phyloP scores from a whole-genome alignment of 495 filamentous ascomycete genomes.

The Aspergillus kassunensis region DNA sequence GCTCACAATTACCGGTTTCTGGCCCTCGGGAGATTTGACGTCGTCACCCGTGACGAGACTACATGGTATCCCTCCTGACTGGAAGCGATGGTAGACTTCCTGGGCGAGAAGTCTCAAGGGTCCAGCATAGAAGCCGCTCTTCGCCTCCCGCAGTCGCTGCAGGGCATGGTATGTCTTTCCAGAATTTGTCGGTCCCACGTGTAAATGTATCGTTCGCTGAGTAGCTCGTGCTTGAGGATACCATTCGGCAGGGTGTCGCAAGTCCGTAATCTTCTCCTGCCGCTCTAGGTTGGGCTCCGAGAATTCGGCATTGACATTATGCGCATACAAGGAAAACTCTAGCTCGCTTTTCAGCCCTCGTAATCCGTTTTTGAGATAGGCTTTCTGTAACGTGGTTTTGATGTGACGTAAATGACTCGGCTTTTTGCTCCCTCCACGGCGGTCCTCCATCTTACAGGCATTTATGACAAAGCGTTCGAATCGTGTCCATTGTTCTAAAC shows the following conservation, averaged over 20 bases:
- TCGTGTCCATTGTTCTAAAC: too few relatives aligned
- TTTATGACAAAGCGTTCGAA: constrained; percentile 37
- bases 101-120: constrained; percentile 88
- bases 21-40: constrained; percentile 52
- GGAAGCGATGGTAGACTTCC: constrained; percentile 82
- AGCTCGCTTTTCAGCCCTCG: constrained; percentile 52
- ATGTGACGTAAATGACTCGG: constrained; percentile 21
- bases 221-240: constrained; percentile 74
- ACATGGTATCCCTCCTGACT: constrained; percentile 66
- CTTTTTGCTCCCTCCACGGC: too few relatives aligned
- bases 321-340: constrained; percentile 55
- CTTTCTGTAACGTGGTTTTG: constrained; percentile 46
- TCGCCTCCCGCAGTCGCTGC: constrained; percentile 72
- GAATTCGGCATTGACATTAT: constrained; percentile 39
- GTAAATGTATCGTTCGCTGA: constrained; percentile 81
- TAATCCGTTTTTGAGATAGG: constrained; percentile 48
- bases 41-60: constrained; percentile 92
- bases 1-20: constrained; percentile 56
- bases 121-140: constrained; percentile 83
- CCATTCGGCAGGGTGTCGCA: constrained; percentile 86
- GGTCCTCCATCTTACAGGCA: constrained; percentile 29
- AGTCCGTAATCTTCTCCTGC: constrained; percentile 67
- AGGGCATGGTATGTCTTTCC: constrained; percentile 97
- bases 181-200: constrained; percentile 97
- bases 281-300: constrained; percentile 47